Evolutionary conservation across 2,329 filamentous ascomycete genomes (phyloP).

Genomic region (Pseudocercospora fuligena): DNA sequence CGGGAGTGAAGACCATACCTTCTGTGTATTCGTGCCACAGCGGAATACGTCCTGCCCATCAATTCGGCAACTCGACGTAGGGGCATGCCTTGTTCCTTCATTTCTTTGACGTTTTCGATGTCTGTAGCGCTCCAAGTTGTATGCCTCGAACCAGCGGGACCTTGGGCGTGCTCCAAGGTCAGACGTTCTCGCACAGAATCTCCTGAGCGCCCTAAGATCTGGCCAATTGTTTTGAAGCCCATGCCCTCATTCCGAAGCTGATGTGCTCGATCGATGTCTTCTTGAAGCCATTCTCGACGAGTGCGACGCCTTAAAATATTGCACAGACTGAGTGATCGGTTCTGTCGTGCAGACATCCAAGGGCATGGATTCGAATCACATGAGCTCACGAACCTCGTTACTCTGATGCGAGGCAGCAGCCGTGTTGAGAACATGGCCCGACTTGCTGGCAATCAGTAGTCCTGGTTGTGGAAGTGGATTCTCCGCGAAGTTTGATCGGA

Average conservation of each 20-base stretch:
- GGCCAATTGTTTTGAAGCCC: background rate
- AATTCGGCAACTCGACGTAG: no score
- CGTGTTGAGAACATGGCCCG: background rate
- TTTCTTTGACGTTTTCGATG: background rate
- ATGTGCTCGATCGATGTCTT: background rate
- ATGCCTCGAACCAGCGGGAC: background rate
- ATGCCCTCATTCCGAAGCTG: background rate
- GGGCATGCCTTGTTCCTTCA: background rate
- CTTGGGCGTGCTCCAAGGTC: background rate
- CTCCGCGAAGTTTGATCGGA: background rate
- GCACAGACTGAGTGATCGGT: background rate
- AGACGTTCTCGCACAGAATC: background rate
- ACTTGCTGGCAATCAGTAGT: background rate
- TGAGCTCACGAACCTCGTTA: background rate
- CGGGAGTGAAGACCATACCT: background rate
- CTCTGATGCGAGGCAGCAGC: background rate
- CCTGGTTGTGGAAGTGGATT: background rate
- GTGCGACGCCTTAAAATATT: background rate
- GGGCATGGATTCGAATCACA: background rate
- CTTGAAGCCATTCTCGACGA: background rate
- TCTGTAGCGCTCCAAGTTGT: background rate
- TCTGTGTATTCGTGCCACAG: background rate
- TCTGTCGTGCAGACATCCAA: background rate
- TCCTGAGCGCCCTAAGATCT: background rate
- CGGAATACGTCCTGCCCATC: no score